phyloP scores from a whole-genome alignment of 805 yeast species.

The Wickerhamomyces canadensis region DNA sequence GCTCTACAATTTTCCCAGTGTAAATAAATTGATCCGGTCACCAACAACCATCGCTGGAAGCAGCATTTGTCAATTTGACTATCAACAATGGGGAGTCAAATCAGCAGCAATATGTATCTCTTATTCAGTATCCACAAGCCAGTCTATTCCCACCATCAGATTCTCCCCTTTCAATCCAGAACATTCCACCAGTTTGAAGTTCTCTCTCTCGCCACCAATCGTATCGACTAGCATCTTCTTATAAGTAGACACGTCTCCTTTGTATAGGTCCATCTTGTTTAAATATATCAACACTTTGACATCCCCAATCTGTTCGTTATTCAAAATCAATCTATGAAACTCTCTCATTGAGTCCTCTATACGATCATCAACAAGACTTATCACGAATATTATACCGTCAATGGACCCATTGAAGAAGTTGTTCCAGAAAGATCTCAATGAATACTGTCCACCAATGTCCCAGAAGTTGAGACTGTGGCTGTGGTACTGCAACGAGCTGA shows the following conservation, averaged over 20 bases:
- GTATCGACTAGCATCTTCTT: conserved; percentile 8
- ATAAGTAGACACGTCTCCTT: conserved; percentile 18
- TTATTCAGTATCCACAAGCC: not conserved
- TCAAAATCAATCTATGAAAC: conserved; percentile 47
- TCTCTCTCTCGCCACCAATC: conserved; percentile 7
- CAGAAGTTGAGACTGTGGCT: conserved; percentile 49
- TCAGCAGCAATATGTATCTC: too few relatives aligned
- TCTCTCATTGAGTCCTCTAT: conserved; percentile 62
- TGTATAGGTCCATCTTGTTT: conserved; percentile 67
- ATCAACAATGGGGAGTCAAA: too few relatives aligned
- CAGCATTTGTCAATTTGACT: too few relatives aligned
- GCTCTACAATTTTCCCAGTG: too few relatives aligned
- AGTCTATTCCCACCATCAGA: not conserved
- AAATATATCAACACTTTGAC: conserved; percentile 61
- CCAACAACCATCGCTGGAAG: too few relatives aligned
- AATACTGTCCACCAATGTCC: conserved; percentile 91
- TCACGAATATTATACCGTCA: conserved; percentile 80
- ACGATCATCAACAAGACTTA: conserved; percentile 63
- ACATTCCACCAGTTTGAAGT: not conserved
- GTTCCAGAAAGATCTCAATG: conserved; percentile 86
- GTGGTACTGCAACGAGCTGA: conserved; percentile 46
- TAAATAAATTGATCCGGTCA: too few relatives aligned
- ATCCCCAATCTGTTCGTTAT: conserved; percentile 58
- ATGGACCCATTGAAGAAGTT: conserved; percentile 74
- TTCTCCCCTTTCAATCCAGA: not conserved